A percentile compares a stretch with the other conserved stretches of the same genome.
Conservation (phyloP, 2,329 filamentous ascomycete species). For the Alternaria hordeiaustralica region DNA sequence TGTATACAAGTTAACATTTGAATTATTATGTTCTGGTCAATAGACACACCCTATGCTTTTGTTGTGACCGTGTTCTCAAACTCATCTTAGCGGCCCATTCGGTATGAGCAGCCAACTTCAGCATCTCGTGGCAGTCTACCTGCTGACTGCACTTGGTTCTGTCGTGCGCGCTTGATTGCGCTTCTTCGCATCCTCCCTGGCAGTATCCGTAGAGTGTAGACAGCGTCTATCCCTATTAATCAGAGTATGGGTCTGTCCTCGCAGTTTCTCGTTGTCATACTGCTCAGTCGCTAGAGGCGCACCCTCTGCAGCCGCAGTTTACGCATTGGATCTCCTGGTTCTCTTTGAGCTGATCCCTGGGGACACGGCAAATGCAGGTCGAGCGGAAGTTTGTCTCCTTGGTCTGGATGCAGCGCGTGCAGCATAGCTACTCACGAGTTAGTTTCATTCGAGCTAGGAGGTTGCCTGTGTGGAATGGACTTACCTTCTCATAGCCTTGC, state of each 20-base stretch:
- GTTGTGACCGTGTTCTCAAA: background rate
- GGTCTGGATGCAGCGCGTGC: conserved; percentile 95
- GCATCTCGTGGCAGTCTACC: background rate
- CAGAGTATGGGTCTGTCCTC: background rate
- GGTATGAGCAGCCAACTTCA: background rate
- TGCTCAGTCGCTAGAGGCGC: conserved; percentile 79
- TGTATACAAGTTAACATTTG: conserved; percentile 35
- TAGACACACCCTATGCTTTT: conserved; percentile 26
- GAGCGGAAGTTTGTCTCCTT: conserved; percentile 99
- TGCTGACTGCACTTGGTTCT: background rate
- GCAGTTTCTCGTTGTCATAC: background rate
- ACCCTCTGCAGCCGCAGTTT: conserved; percentile 91
- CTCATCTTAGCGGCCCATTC: background rate
- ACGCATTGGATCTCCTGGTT: conserved; percentile 91
- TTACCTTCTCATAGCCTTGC: conserved; percentile 94
- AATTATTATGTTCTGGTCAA: conserved; percentile 23
- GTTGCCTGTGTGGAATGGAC: conserved; percentile 25
- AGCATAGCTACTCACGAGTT: conserved; percentile 72
- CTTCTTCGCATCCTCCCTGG: background rate
- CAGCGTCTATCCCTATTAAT: background rate
- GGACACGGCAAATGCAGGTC: conserved; percentile 96
- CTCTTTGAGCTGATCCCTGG: conserved; percentile 86
- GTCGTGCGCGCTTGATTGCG: background rate
- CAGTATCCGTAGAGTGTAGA: background rate
- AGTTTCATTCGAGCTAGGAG: background rate